phyloP scores from a whole-genome alignment of 2,329 filamentous ascomycete species.

The Nannizzia gypsea region DNA sequence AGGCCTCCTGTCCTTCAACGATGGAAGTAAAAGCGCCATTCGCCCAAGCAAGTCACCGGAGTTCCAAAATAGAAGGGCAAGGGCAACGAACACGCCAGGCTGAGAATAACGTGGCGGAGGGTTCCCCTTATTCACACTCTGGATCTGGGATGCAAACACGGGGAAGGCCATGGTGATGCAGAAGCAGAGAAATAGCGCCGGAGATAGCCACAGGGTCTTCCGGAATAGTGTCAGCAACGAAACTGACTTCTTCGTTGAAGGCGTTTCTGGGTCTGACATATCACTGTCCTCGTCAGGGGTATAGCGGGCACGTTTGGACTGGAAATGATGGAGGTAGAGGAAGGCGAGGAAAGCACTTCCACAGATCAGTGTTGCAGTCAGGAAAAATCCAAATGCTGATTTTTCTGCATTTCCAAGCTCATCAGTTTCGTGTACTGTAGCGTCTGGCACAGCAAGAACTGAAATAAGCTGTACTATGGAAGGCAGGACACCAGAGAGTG shows the following conservation, averaged over 20 bases:
- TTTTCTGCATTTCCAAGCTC: constrained; percentile 43
- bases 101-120: constrained; percentile 49
- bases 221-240: constrained; percentile 55
- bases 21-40: constrained; percentile 49
- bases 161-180: constrained; percentile 86
- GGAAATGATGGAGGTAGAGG: constrained; percentile 55
- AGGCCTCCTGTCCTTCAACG: constrained; percentile 44
- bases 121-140: constrained; percentile 38
- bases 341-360: constrained; percentile 59
- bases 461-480: constrained; percentile 76
- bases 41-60: constrained; percentile 71
- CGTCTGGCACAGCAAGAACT: constrained; percentile 54
- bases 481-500: constrained; percentile 79
- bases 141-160: constrained; percentile 67
- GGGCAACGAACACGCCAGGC: constrained; percentile 70
- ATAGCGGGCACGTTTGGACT: constrained; percentile 15
- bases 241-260: constrained; percentile 35
- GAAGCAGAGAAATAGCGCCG: constrained; percentile 72
- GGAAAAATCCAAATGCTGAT: constrained; percentile 81
- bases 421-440: constrained; percentile 27
- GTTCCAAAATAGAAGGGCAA: constrained; percentile 91
- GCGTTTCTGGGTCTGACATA: constrained; percentile 19
- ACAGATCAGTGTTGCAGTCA: constrained; percentile 72
- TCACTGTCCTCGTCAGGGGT: constrained; percentile 20
- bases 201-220: constrained; percentile 67